Evolutionary conservation across 2,329 filamentous ascomycete genomes (phyloP).

Genomic region (Colletotrichum chrysophilum): DNA sequence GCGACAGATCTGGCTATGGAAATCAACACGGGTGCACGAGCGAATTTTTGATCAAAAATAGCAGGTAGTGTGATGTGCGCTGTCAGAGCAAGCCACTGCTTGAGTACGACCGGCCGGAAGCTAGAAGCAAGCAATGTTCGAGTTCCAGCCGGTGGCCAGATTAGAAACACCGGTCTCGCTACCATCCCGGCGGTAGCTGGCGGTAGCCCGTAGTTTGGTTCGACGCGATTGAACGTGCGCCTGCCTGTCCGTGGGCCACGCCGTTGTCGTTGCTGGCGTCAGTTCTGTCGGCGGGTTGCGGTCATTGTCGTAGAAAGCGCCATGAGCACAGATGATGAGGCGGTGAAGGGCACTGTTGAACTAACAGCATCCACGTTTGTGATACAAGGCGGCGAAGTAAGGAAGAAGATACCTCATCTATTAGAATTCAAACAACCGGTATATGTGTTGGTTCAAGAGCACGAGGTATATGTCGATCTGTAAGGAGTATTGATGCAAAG

Average conservation of each 20-base stretch:
- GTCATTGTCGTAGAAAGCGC: neutral
- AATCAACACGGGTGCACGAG: neutral
- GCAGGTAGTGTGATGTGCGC: neutral
- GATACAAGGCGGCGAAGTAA: neutral
- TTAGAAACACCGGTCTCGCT: neutral
- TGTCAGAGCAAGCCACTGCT: neutral
- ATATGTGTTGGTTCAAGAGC: neutral
- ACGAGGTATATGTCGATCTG: neutral
- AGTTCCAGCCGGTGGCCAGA: neutral
- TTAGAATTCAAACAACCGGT: neutral
- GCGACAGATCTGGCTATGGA: neutral
- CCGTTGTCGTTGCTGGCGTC: neutral
- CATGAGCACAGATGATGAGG: neutral
- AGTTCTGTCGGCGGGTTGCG: neutral
- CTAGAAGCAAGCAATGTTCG: neutral
- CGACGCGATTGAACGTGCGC: neutral
- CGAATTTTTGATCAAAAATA: neutral
- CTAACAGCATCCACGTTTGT: neutral
- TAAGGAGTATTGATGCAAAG: neutral
- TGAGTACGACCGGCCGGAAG: neutral
- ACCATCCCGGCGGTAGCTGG: neutral
- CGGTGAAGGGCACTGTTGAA: neutral
- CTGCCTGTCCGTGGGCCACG: neutral
- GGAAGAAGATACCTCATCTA: neutral
- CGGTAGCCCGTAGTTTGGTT: neutral